Percentiles rank a stretch among this genome's conserved stretches.
These are phyloP conservation scores for Aspergillus melleus DNA, from an alignment of 2,329 filamentous ascomycete genomes.

Conservation along the genomic window DNA sequence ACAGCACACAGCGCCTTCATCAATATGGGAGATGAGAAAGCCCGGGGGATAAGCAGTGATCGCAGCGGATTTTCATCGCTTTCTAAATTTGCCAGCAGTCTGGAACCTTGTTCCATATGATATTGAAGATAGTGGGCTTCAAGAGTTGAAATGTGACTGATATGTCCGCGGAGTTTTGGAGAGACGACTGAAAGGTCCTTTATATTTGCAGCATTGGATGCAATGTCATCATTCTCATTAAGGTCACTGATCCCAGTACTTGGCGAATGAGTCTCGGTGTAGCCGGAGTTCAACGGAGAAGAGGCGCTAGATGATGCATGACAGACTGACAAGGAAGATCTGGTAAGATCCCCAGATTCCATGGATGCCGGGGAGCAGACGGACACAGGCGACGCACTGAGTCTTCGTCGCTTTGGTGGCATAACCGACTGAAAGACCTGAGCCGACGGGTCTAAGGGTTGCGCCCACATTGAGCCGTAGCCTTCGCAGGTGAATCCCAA, in stretches of 20 bases:
- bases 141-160: conserved; percentile 29
- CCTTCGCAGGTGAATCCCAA: conserved; percentile 38
- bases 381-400: conserved; percentile 19
- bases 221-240: not conserved
- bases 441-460: conserved; percentile 34
- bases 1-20: conserved; percentile 41
- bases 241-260: not conserved
- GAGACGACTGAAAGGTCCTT: conserved; percentile 12
- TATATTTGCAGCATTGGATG: not conserved
- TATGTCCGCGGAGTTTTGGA: conserved; percentile 17
- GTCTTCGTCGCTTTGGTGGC: conserved; percentile 21
- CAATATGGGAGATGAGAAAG: conserved; percentile 36
- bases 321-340: conserved; percentile 4
- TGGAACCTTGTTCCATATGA: conserved; percentile 36
- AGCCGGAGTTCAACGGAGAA: not conserved
- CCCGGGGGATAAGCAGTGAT: conserved; percentile 37
- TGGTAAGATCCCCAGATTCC: conserved; percentile 9
- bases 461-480: conserved; percentile 39
- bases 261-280: not conserved
- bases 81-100: conserved; percentile 38
- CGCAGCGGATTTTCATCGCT: conserved; percentile 38
- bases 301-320: conserved; percentile 3
- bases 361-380: conserved; percentile 14
- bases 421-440: conserved; percentile 27
- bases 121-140: conserved; percentile 41